Base-by-base conservation (phyloP, 441 rosid genomes). In the Pelargonium myrrhifolium region DNA sequence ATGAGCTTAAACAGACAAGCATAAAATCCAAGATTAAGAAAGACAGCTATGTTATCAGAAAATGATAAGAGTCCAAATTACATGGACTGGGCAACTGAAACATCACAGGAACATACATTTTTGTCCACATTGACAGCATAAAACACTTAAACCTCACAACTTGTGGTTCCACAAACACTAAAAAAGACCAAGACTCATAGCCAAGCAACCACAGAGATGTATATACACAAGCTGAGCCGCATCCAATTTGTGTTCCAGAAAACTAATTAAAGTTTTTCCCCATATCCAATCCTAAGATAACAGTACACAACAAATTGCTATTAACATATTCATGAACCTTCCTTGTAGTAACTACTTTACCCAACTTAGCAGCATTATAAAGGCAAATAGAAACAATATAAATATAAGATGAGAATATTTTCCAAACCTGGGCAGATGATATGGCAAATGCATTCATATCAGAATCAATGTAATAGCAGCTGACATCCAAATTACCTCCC, bases 381-480 rank as follows among this genome's bases (percentile, higher is more conserved):
- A 18, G 12, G 61, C 31, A 45, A n/a, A 56, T n/a, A 61, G n/a
- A 65, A 39, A n/a, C 39, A 22, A 45, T 45, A 24, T 31, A 47
- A 47, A 40, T 40, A 61, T 12, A 9, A 9, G 49, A 6, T 20
- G 17, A n/a, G 17, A 40, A 2, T 12, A 7, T 9, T 17, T 3
- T 61, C 67, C 82, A 72, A 82, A 90, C 98, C 97, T 93, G 97
- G 64, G 97, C 92, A 65, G 96, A 75, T 31, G 97, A 89, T 68
- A 93, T 87, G 35, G 92, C 92, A 71, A 65, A 91, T 12, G 99
- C 95, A 67, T 85, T 86, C 68, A 93, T 84, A 76, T 86, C 77
- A 73, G 67, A 68, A 75, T 91, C 97, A 55, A 93, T 89, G 72
- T 93, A 93, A 68, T 86, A 93, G 84, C 97, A 93, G 81, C 85